phyloP scores from a whole-genome alignment of 805 yeast genomes.

The Blastobotrys chiropterorum region DNA sequence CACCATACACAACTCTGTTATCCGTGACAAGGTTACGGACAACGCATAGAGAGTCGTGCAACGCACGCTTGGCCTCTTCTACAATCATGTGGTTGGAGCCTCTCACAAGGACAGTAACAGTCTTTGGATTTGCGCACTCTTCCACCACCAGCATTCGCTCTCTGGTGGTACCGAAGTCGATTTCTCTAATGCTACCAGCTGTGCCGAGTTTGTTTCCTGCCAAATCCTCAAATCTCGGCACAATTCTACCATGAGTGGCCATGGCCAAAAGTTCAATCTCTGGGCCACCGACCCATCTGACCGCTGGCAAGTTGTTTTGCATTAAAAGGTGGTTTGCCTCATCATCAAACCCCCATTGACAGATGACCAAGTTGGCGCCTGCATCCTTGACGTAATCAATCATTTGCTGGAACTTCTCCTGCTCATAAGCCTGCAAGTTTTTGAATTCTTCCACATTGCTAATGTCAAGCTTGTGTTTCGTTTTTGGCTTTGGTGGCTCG shows the following conservation, averaged over 20 bases:
- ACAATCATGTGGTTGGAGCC: constrained; percentile 98
- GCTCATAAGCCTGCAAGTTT: constrained; percentile 86
- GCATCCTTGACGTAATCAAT: constrained; percentile 75
- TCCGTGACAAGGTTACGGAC: constrained; percentile 92
- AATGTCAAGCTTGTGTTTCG: constrained; percentile 94
- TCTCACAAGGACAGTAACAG: constrained; percentile 88
- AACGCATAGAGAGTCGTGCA: constrained; percentile 95
- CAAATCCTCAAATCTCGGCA: constrained; percentile 93
- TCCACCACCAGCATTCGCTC: constrained; percentile 95
- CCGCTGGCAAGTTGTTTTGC: constrained; percentile 87
- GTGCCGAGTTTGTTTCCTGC: constrained; percentile 73
- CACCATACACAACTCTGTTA: constrained; percentile 95
- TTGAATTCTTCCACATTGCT: constrained; percentile 91
- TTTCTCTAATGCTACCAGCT: constrained; percentile 79
- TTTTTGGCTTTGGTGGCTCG: constrained; percentile 99
- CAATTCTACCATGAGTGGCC: constrained; percentile 96
- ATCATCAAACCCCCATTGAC: constrained; percentile 99
- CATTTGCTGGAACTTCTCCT: constrained; percentile 85
- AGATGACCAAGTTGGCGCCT: constrained; percentile 93
- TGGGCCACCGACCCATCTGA: constrained; percentile 98
- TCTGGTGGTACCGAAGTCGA: constrained; percentile 93
- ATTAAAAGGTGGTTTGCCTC: constrained; percentile 92
- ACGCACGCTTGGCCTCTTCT: constrained; percentile 93
- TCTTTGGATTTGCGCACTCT: constrained; percentile 77
- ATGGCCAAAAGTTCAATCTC: constrained; percentile 94